Base-by-base conservation (phyloP, 148 eudicot genomes). In the Mesembryanthemum crystallinum region DNA sequence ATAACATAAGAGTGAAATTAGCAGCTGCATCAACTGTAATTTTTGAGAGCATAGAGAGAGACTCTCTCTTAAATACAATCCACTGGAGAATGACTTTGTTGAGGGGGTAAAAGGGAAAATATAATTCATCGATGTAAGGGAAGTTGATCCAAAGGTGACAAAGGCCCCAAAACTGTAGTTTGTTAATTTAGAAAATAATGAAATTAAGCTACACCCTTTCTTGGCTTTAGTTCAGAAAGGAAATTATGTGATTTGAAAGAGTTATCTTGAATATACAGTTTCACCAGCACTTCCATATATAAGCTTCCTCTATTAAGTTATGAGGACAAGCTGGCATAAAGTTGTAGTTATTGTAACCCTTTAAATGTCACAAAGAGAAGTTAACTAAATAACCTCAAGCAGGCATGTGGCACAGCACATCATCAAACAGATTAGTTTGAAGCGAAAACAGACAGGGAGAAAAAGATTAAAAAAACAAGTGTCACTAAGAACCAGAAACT, bases 1-100 rank as follows among this genome's bases (percentile, higher is more conserved):
- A 72, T 30, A 80, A 72, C 35, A 78, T 64, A 32, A 42, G 35
- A 49, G 33, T 12, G 47, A 69, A 28, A 23, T 69, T n/a, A 80
- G 80, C 49, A 68, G 51, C 24, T 72, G 37, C 32, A 27, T 55
- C 30, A 63, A 62, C 57, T 35, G 61, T 69, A 29, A 58, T 29
- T 65, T n/a, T 28, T 55, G 12, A 66, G 61, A 45, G 45, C 67
- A 39, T 27, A 51, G 0, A 47, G 28, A 63, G 39, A 35, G 45
- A 27, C 29, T 69, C 10, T 21, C 24, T 12, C 9, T 28, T 61
- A 1, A 76, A 68, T 23, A 61, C 24, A 28, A 52, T 8, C 45
- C 35, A 20, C 17, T 11, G 5, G 43, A 58, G 23, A 69, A 69
- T 63, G 59, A 69, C 28, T 47, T 49, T 47, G 54, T 59, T 60